Base-by-base conservation (phyloP, 176 grass and related monocot genomes). In the Pharus latifolius region DNA sequence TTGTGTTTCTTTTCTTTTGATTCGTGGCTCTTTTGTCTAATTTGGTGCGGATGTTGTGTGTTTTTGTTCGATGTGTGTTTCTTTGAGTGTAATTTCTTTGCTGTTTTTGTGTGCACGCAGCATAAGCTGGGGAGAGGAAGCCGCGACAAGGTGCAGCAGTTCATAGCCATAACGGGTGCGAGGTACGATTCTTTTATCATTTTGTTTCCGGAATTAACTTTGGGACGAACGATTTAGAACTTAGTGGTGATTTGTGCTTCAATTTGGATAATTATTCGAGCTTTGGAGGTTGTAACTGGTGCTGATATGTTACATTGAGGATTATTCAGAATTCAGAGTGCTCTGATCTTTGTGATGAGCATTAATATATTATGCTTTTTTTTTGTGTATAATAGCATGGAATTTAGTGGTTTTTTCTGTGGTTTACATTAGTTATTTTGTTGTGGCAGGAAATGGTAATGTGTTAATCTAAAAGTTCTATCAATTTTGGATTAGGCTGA, bases 111-210 rank as follows among this genome's bases (percentile, higher is more conserved):
- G 58, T 30, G 48, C 52, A 33, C 45, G 50, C 90, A 99, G 96
- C 88, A 92, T 90, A 99, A 99, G 80, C 63, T 91, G 72, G 96
- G 90, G 73, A 99, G 90, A 88, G 96, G 96, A 71, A 88, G 87
- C 69, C 85, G 87, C 25, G 96, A 99, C 74, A 99, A 99, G 87
- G 87, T 95, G 79, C 90, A 99, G 69, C 96, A 95, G 84, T 99
- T 99, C 82, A 99, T 99, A 82, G 49, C 84, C 60, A 99, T 99
- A 65, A 99, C 96, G 29, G 96, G 92, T 12, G 72, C 88, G 35
- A 96, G 85, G 92, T 96, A 42, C 50, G 61, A 49, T 40, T 72
- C 10, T 53, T 23, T 26, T 26, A 16, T 70, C 65, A 1, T 15
- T 28, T 62, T 49, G n/a, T 19, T 19, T 77, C 18, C 49, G 11